Base-by-base conservation (phyloP, 1,284 basidiomycete species). In the Fomitopsis schrenkii region DNA sequence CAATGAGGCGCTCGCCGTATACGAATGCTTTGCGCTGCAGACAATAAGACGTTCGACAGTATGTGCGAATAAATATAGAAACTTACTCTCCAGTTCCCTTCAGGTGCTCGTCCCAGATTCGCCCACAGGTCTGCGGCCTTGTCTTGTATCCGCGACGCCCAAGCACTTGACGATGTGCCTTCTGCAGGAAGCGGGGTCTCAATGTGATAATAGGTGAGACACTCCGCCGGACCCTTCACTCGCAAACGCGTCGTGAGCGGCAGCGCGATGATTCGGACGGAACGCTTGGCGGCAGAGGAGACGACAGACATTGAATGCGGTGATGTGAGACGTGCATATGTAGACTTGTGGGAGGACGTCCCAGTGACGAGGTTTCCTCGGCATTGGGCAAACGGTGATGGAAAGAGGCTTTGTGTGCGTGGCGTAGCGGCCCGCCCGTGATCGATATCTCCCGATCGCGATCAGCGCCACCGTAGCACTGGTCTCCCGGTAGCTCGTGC, bases 61-160 rank as follows among this genome's bases (percentile, higher is more conserved):
- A 57, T 33, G 10, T 45, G 17, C 26, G 45, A 17, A 38, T 12
- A n/a, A 55, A 65, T 76, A 22, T 6, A 2, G 10, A 7, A 40
- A 40, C 38, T 4, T 61, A 88, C 90, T 82, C 87, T 86, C 90
- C 90, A 92, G 60, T 79, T 82, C 12, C 81, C 83, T 59, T 85
- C 76, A 4, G 75, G 72, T 3, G 87, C 83, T 63, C 85, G 85
- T 15, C 89, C 90, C 67, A 90, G 86, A 17, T 77, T 75, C 15
- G 83, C 77, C 90, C 22, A 22, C 22, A 80, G 72, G 46, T 77
- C 71, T 1, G 79, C 70, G 0, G 82, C 84, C 67, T 87, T 90
- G 26, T 68, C 70, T 7, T 80, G 75, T 2, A 73, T 74, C 78
- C 79, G 83, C 6, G 79, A 80, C 15, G 75, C 63, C 64, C 71